Percentiles rank a stretch among this genome's conserved stretches.
Conservation (phyloP, 1,139 yeast genomes). For the Candida smagusa region DNA sequence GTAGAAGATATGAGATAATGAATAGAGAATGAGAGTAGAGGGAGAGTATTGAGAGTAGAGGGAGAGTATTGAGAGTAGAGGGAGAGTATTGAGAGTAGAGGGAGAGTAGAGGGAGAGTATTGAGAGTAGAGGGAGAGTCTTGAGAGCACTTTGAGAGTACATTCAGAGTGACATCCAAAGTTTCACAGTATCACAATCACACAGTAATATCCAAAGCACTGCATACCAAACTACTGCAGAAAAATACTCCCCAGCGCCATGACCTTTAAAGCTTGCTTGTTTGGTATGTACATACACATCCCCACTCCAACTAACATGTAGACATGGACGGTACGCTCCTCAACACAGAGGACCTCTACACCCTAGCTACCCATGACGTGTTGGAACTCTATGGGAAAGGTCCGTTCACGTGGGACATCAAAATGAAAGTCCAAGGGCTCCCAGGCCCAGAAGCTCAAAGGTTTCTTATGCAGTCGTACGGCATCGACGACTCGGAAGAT, state of each 20-base stretch:
- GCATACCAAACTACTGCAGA: too few species aligned
- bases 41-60: too few species aligned
- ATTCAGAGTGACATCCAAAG: too few species aligned
- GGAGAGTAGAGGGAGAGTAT: too few species aligned
- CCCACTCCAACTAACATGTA: conserved; percentile 9
- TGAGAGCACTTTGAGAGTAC: too few species aligned
- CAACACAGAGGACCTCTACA: conserved; percentile 88
- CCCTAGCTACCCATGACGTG: conserved; percentile 66
- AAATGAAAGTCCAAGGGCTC: conserved; percentile 81
- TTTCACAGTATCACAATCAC: too few species aligned
- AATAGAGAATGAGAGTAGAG: background rate
- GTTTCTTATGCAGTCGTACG: conserved; percentile 62
- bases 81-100: too few species aligned
- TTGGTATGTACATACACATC: conserved; percentile 47
- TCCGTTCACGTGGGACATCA: conserved; percentile 85
- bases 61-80: too few species aligned
- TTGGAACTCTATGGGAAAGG: conserved; percentile 70
- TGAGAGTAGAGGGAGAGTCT: too few species aligned
- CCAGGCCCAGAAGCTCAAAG: conserved; percentile 73
- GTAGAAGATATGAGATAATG: background rate
- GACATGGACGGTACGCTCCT: conserved; percentile 95
- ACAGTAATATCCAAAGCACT: too few species aligned
- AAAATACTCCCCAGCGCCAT: too few species aligned
- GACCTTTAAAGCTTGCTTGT: conserved; percentile 75
- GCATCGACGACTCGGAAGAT: conserved; percentile 63